These are phyloP conservation scores for Metarhizium robertsii DNA, from an alignment of 2,329 filamentous ascomycete genomes.

Conservation along the genomic window DNA sequence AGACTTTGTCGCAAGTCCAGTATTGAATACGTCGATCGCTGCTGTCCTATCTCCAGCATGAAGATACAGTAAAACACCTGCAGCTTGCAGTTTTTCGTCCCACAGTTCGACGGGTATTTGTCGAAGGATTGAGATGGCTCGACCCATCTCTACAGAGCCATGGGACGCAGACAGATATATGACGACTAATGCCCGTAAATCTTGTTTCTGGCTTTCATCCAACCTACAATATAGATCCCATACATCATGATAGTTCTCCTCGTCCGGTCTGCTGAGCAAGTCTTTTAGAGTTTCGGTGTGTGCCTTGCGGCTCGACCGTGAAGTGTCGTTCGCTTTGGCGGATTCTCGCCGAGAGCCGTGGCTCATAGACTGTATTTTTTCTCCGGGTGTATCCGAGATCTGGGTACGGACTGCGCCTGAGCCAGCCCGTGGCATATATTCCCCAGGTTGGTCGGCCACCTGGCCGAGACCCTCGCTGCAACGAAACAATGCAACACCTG, in stretches of 20 bases:
- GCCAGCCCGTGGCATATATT: background rate
- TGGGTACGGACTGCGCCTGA: background rate
- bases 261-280: slow-evolving; percentile 16
- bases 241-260: slow-evolving; percentile 26
- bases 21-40: slow-evolving; percentile 31
- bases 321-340: background rate
- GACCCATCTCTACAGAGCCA: slow-evolving; percentile 33
- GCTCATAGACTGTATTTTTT: background rate
- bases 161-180: slow-evolving; percentile 32
- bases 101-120: slow-evolving; percentile 26
- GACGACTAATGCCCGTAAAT: slow-evolving; percentile 25
- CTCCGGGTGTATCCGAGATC: too few relatives aligned
- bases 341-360: background rate
- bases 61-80: slow-evolving; percentile 32
- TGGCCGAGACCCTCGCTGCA: background rate
- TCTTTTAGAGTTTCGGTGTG: slow-evolving; percentile 6
- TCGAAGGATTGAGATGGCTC: slow-evolving; percentile 35
- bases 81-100: slow-evolving; percentile 29
- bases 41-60: slow-evolving; percentile 25
- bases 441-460: background rate
- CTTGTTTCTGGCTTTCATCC: slow-evolving; percentile 18
- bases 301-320: background rate
- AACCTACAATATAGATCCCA: slow-evolving; percentile 35
- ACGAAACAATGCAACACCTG: background rate
- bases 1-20: slow-evolving; percentile 24